Conservation (phyloP, 345 rosid species). For the Microcos paniculata region DNA sequence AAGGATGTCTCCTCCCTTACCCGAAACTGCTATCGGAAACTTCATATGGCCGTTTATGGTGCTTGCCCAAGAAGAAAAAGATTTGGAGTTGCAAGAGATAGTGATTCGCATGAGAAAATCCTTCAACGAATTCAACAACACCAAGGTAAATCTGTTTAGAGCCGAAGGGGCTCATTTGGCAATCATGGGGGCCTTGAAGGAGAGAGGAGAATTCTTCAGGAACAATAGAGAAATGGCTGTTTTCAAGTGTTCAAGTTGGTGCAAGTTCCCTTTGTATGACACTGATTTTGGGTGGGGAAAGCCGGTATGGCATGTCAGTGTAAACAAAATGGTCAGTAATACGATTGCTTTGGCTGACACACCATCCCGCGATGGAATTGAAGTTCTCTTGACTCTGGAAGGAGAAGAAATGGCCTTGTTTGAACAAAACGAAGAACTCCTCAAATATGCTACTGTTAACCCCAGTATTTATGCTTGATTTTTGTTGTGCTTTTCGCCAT, state of each 20-base stretch:
- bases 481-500: neutral
- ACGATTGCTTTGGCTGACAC: slow-evolving; percentile 17
- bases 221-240: neutral
- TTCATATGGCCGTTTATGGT: slow-evolving; percentile 16
- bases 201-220: slow-evolving; percentile 3
- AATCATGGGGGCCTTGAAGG: slow-evolving; percentile 4
- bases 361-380: slow-evolving; percentile 8
- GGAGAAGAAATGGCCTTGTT: slow-evolving; percentile 20
- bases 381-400: slow-evolving; percentile 12
- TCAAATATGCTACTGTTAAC: neutral
- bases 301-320: slow-evolving; percentile 10
- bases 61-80: neutral
- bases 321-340: slow-evolving; percentile 12
- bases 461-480: neutral
- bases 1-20: slow-evolving; percentile 12
- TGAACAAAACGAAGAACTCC: slow-evolving; percentile 10
- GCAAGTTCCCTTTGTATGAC: slow-evolving; percentile 12
- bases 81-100: neutral
- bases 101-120: slow-evolving; percentile 9
- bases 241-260: slow-evolving; percentile 23
- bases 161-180: slow-evolving; percentile 5
- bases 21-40: slow-evolving; percentile 1
- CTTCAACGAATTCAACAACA: neutral
- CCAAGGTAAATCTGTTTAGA: neutral
- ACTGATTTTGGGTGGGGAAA: slow-evolving; percentile 20